Conservation (phyloP, 257 asterid genomes). For the Catharanthus roseus region DNA sequence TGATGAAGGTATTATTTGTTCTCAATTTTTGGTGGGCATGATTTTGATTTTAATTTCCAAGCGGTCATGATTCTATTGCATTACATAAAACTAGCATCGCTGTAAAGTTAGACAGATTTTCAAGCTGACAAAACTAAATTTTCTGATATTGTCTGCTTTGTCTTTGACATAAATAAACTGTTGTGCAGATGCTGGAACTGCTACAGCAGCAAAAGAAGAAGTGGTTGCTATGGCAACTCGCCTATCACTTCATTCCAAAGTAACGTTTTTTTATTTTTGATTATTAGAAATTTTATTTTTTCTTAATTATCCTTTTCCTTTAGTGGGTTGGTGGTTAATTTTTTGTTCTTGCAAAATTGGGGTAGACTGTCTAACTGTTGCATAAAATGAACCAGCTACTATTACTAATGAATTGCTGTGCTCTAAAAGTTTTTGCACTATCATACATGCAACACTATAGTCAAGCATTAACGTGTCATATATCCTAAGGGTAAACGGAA, state of each 20-base stretch:
- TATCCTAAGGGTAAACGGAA: neutral
- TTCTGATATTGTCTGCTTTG: neutral
- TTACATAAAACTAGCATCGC: constrained; percentile 8
- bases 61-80: neutral
- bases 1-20: constrained; percentile 60
- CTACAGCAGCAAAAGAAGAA: constrained; percentile 53
- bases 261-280: constrained; percentile 9
- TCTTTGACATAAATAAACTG: constrained; percentile 10
- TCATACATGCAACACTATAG: neutral
- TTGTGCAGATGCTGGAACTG: constrained; percentile 53
- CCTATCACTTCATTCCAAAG: constrained; percentile 76
- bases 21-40: constrained; percentile 13
- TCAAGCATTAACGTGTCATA: neutral
- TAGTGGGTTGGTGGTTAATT: neutral
- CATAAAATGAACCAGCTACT: neutral
- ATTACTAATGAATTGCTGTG: neutral
- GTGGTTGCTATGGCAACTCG: constrained; percentile 65
- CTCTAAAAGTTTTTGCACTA: neutral
- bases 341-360: neutral
- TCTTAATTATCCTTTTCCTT: constrained; percentile 7
- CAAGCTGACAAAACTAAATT: neutral
- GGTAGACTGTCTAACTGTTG: neutral
- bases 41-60: neutral
- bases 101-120: constrained; percentile 15
- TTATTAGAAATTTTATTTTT: neutral